These are phyloP conservation scores for Linnemannia exigua DNA, from an alignment of 192 early-diverging fungal species.

Conservation along the genomic window DNA sequence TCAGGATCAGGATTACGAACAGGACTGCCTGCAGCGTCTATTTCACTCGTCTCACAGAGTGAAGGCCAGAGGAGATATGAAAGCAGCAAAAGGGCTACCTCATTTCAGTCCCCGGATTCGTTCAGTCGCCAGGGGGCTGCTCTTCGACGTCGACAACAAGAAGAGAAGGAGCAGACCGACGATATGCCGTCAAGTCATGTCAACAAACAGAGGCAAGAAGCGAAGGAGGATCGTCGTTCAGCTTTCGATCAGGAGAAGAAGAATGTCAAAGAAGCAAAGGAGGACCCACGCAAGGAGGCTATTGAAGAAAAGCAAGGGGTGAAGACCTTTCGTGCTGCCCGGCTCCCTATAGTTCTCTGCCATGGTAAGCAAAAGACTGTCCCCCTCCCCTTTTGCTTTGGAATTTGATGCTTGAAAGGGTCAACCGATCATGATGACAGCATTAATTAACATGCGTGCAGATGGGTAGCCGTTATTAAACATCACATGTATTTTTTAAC, in stretches of 20 bases:
- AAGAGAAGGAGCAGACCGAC: neutral
- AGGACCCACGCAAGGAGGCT: slow-evolving; percentile 29
- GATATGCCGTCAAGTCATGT: neutral
- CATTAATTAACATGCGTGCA: slow-evolving; percentile 6
- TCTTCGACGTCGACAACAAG: neutral
- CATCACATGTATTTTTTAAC: too few species aligned
- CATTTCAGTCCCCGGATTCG: neutral
- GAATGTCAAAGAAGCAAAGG: neutral
- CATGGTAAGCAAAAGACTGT: slow-evolving; percentile 68
- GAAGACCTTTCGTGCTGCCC: slow-evolving; percentile 74
- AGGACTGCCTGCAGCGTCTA: neutral
- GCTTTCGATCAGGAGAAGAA: neutral
- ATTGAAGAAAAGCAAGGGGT: slow-evolving; percentile 11
- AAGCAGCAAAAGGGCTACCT: neutral
- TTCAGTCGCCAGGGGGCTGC: slow-evolving; percentile 19
- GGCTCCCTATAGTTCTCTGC: slow-evolving; percentile 87
- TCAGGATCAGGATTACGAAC: neutral
- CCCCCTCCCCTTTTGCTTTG: neutral
- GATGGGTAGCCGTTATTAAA: too few species aligned
- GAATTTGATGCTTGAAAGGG: neutral
- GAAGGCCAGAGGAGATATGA: slow-evolving; percentile 14
- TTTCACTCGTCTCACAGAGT: neutral
- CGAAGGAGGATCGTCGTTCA: neutral
- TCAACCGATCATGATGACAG: slow-evolving; percentile 63
- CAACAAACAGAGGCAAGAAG: neutral